Evolutionary conservation across 2,329 filamentous ascomycete genomes (phyloP), one percentile per base, ranked within the genome.

Genomic region (Penicillium olsonii): DNA sequence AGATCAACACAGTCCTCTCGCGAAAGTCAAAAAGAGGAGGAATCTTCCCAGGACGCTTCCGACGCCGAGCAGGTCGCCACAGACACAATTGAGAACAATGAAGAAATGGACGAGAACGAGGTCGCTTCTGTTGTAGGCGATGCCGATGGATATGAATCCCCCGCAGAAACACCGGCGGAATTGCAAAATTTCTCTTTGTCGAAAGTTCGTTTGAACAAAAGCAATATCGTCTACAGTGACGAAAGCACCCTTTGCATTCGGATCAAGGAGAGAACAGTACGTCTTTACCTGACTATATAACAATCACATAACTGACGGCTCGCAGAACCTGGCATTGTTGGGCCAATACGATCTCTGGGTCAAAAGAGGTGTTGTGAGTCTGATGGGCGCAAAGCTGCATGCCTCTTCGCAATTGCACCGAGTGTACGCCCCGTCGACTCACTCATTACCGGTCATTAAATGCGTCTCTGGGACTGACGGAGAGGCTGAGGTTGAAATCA

Each of bases 341-440:
- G 83, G 83, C 11, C 75, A 78, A 37, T 85, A 81, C 59, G 75
- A 81, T 49, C 61, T 86, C n/a, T 76, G 76, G 67, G 77, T 85
- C 5, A 73, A 77, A 37, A 71, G 75, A 59, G 83, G 83, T 11
- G 73, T 80, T 20, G 67, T 84, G 27, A 79, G 76, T 40, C 62
- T 85, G 40, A 79, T 82, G 62, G 83, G 83, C 27, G 81, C 82
- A n/a, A 79, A 80, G 34, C 57, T 85, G 9, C 72, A 75, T 47
- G 72, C 78, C 11, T 73, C 74, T 2, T 60, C 71, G 7, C 57
- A 59, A 11, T 39, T 68, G 2, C 74, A 78, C 56, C 70, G 78
- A 48, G 74, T 83, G 7, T 82, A 75, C 65, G 80, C 81, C 5
- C 78, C 82, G 10, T 78, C 75, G 12, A 82, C 78, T 5, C 78